A percentile compares a stretch with the other conserved stretches of the same genome.
Evolutionary conservation across 495 filamentous ascomycete species (phyloP).

Genomic region (Penicillium subrubescens): DNA sequence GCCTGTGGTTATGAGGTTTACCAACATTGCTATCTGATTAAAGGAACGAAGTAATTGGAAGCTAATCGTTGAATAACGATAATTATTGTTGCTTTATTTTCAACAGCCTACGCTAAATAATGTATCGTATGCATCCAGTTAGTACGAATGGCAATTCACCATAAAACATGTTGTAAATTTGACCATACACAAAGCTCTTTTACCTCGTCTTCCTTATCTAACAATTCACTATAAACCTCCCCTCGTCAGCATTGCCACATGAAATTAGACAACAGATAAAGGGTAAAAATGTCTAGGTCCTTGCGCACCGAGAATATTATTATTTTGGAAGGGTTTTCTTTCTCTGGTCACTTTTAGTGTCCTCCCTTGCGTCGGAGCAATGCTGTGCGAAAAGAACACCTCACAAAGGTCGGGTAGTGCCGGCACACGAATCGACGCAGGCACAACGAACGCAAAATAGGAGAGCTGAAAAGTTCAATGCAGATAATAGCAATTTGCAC

Average conservation of each 20-base stretch:
- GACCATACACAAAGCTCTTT: not conserved
- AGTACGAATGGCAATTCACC: not conserved
- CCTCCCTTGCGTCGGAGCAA: constrained; percentile 35
- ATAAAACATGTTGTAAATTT: not conserved
- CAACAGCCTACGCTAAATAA: not conserved
- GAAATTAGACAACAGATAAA: not conserved
- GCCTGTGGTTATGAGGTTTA: not conserved
- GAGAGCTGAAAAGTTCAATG: not conserved
- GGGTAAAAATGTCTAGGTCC: constrained; percentile 1
- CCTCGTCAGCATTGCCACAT: constrained; percentile 3
- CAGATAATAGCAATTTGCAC: not conserved
- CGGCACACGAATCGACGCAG: not conserved
- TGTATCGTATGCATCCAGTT: not conserved
- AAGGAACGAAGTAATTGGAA: no score
- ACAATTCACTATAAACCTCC: not conserved
- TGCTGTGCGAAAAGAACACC: constrained; percentile 18
- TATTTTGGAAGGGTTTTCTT: constrained; percentile 5
- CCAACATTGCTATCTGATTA: not conserved
- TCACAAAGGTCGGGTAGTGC: constrained; percentile 14
- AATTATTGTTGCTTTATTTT: not conserved
- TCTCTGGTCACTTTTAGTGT: constrained; percentile 3
- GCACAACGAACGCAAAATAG: constrained; percentile 10
- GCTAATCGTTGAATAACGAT: not conserved
- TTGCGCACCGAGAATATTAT: constrained; percentile 10
- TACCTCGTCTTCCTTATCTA: not conserved